These are phyloP conservation scores for Termitomyces sp. DNA, from an alignment of 768 basidiomycete genomes.

Conservation along the genomic window DNA sequence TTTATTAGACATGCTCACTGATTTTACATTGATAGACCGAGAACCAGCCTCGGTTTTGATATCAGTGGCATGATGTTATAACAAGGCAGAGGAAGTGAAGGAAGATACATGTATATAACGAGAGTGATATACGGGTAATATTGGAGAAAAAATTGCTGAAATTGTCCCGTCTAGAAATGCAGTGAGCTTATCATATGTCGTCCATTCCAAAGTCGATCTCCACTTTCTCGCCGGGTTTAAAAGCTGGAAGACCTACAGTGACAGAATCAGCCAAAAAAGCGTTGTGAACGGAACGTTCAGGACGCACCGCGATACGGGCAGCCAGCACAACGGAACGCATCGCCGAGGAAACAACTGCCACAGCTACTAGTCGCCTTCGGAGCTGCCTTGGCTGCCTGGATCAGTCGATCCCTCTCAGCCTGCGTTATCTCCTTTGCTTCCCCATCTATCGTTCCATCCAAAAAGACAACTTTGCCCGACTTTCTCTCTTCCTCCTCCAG, in stretches of 20 bases:
- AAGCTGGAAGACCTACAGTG: constrained; percentile 85
- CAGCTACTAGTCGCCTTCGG: constrained; percentile 94
- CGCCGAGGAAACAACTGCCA: constrained; percentile 95
- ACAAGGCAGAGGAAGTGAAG: background rate
- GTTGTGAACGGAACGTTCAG: background rate
- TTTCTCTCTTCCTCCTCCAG: constrained; percentile 78
- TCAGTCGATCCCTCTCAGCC: constrained; percentile 59
- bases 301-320: constrained; percentile 93
- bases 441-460: constrained; percentile 60
- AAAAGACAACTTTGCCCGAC: constrained; percentile 56
- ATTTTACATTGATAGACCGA: background rate
- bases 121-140: background rate
- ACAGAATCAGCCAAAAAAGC: constrained; percentile 5
- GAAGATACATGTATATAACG: background rate
- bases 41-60: background rate
- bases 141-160: background rate
- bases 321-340: constrained; percentile 94
- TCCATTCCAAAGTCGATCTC: constrained; percentile 87
- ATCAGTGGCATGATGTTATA: background rate
- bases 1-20: too few species aligned
- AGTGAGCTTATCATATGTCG: constrained; percentile 53
- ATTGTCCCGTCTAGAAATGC: background rate
- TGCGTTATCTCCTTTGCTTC: constrained; percentile 51
- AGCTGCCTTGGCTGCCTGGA: constrained; percentile 61
- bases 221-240: constrained; percentile 98